Evolutionary conservation across 306 rosid species (phyloP).

Genomic region (Comarum palustre): DNA sequence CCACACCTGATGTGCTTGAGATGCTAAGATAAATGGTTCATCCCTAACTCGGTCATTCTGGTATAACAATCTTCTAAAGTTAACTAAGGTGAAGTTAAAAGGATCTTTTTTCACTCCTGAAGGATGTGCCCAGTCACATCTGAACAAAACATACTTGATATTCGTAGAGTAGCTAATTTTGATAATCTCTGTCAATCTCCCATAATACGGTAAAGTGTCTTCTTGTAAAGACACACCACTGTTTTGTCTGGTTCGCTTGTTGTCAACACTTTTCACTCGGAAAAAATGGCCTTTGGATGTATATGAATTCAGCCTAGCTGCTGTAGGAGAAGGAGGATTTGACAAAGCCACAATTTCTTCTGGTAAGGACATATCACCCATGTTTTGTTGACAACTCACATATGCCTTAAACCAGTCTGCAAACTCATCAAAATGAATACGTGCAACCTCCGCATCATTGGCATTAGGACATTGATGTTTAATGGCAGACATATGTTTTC

Average conservation of each 20-base stretch:
- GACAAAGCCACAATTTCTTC: not conserved
- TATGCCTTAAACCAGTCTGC: no score
- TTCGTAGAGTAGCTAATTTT: not conserved
- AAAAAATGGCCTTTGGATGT: not conserved
- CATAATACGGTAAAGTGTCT: not conserved
- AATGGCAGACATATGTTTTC: no score
- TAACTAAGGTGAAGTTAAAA: not conserved
- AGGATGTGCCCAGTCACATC: not conserved
- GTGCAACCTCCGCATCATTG: no score
- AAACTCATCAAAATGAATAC: no score
- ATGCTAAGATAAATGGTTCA: not conserved
- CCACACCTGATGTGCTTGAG: not conserved
- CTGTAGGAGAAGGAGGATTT: not conserved
- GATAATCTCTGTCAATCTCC: not conserved
- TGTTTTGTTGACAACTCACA: no score
- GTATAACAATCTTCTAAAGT: not conserved
- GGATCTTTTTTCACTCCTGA: not conserved
- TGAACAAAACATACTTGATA: not conserved
- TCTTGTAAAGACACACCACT: not conserved
- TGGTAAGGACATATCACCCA: no score
- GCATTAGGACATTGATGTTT: not conserved
- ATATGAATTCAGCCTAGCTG: not conserved
- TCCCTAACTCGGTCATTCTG: not conserved
- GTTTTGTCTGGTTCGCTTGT: not conserved
- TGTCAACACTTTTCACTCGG: no score